Base-by-base conservation (phyloP, 345 rosid genomes). In the Dipteronia sinensis region DNA sequence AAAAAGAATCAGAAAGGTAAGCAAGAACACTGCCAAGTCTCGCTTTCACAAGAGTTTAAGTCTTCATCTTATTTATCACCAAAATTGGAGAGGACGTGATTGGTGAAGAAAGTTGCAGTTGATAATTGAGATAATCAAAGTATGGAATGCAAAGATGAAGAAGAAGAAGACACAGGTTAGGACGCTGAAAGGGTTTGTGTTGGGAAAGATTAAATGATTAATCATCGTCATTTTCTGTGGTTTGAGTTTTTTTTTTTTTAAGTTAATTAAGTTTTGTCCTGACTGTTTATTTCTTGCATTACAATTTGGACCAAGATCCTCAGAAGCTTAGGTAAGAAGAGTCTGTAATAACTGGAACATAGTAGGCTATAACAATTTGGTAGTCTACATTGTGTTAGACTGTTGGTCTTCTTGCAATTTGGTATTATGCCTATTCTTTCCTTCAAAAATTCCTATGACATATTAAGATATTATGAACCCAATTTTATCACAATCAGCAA, bases 401-500 rank as follows among this genome's bases (percentile, higher is more conserved):
- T 3, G 51, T 27, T 34, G 0, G n/a, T 38, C 47, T 4, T 10
- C 13, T 72, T 56, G 58, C 58, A 53, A 6, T 53, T 22, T 59
- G 27, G n/a, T 27, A 1, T 7, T 65, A 65, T 7, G 10, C 17
- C 34, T 20, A 62, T 25, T 20, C 69, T 23, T 19, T 23, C 65
- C 15, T 8, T 7, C 59, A 73, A 38, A 63, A 44, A 44, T 23
- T 66, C 67, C 51, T 10, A 51, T 34, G 27, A 56, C 53, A 61
- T 3, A 16, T 5, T 13, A 62, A 42, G 51, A 38, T 38, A 44
- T 38, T 20, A 42, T 13, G 8, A 42, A 16, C 10, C 29, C 42
- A 22, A 23, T 10, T 10, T 9, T 61, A 73, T 73, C 58, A 61
- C 22, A 62, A 15, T 10, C 58, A 73, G 23, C 76, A 73, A 44